These are phyloP conservation scores for Pyrenophora graminea DNA, from an alignment of 2,329 filamentous ascomycete species.

Conservation along the genomic window DNA sequence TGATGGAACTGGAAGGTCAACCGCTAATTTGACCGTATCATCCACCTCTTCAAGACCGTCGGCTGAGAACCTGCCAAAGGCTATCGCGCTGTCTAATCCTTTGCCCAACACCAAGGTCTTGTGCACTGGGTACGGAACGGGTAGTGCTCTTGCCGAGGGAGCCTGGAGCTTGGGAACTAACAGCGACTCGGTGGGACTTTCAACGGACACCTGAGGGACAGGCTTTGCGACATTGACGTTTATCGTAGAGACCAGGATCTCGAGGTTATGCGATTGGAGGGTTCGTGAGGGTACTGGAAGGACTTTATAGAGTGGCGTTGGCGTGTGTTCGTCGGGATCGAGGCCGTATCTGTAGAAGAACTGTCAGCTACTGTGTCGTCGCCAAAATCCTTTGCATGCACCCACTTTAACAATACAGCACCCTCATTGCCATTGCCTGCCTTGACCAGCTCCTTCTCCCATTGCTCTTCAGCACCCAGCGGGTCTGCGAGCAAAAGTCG, in stretches of 20 bases:
- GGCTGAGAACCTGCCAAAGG: constrained; percentile 50
- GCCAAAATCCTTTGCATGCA: not conserved
- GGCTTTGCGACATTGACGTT: constrained; percentile 50
- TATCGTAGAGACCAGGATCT: constrained; percentile 63
- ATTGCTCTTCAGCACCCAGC: constrained; percentile 46
- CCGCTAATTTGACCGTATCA: constrained; percentile 58
- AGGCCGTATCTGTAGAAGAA: constrained; percentile 57
- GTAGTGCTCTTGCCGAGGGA: constrained; percentile 65
- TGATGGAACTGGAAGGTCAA: constrained; percentile 58
- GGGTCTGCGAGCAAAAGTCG: constrained; percentile 60
- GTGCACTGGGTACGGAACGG: constrained; percentile 81
- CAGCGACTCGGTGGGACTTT: constrained; percentile 64
- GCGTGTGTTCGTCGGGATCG: constrained; percentile 51
- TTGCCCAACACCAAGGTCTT: constrained; percentile 74
- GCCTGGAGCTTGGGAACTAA: constrained; percentile 77
- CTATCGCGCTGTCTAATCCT: constrained; percentile 70
- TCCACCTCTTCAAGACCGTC: constrained; percentile 45
- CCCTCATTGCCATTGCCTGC: constrained; percentile 37
- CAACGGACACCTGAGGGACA: constrained; percentile 28
- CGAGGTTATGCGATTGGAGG: constrained; percentile 65
- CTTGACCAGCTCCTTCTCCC: constrained; percentile 50
- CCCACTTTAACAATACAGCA: constrained; percentile 49
- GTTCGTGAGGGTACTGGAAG: constrained; percentile 66
- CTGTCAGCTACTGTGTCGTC: constrained; percentile 17
- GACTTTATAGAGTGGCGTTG: constrained; percentile 61